These are phyloP conservation scores for Xerocomus brunneocitrinus DNA, from an alignment of 768 basidiomycete genomes.

Conservation along the genomic window DNA sequence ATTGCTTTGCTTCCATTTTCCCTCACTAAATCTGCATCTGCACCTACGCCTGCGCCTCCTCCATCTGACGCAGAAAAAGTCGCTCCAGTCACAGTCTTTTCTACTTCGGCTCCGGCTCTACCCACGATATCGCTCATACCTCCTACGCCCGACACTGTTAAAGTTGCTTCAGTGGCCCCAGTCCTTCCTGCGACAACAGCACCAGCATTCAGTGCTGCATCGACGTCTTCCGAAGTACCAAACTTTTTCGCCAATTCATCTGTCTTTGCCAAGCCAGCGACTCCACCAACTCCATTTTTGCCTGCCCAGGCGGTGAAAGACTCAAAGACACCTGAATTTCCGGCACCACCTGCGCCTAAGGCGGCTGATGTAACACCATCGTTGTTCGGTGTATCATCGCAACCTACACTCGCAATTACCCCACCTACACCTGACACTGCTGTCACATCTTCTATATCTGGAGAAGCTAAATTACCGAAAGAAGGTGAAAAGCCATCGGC, in stretches of 20 bases:
- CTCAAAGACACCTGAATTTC: slow-evolving; percentile 3
- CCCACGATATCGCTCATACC: slow-evolving; percentile 24
- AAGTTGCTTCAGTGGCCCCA: slow-evolving; percentile 11
- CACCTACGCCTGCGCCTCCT: background rate
- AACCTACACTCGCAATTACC: slow-evolving; percentile 3
- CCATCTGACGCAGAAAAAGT: slow-evolving; percentile 14
- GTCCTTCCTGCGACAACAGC: slow-evolving; percentile 3
- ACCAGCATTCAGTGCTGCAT: background rate
- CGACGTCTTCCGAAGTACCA: slow-evolving; percentile 37
- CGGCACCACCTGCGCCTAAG: slow-evolving; percentile 3
- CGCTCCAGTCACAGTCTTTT: slow-evolving; percentile 12
- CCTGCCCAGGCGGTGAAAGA: slow-evolving; percentile 10
- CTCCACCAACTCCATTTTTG: slow-evolving; percentile 23
- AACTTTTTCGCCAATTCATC: slow-evolving; percentile 62
- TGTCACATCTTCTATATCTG: slow-evolving; percentile 4
- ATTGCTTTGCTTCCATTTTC: slow-evolving; percentile 63
- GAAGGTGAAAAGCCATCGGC: slow-evolving; percentile 14
- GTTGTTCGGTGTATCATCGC: slow-evolving; percentile 10
- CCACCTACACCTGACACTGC: slow-evolving; percentile 2
- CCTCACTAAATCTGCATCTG: slow-evolving; percentile 36
- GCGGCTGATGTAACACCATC: slow-evolving; percentile 5
- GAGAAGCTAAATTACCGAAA: slow-evolving; percentile 10
- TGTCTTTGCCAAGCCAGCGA: slow-evolving; percentile 37
- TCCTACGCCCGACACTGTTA: slow-evolving; percentile 24
- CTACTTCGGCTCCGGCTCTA: slow-evolving; percentile 8